phyloP scores from a whole-genome alignment of 2,329 filamentous ascomycete genomes.

The Nemania sp. region DNA sequence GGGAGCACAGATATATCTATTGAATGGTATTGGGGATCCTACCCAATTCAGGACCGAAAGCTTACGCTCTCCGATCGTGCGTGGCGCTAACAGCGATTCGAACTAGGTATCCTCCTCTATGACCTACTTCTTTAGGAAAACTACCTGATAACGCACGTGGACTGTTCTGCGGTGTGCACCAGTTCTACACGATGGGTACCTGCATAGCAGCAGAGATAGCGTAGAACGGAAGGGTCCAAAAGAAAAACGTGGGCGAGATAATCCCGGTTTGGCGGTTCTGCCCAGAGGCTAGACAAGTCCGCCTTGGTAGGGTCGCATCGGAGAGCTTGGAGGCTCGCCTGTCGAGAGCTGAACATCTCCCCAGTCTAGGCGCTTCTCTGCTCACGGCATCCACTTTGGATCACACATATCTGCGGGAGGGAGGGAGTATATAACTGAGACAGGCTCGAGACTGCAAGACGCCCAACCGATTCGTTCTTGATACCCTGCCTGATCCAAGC shows the following conservation, averaged over 20 bases:
- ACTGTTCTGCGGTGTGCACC: background rate
- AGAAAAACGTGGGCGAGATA: background rate
- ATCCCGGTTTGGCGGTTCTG: background rate
- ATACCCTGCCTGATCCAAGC: too few species aligned
- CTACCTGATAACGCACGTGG: slow-evolving; percentile 10
- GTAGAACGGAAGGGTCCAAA: background rate
- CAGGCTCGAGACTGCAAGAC: too few species aligned
- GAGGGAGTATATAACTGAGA: too few species aligned
- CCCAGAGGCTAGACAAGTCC: background rate
- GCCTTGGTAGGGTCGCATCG: background rate
- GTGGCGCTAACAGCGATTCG: slow-evolving; percentile 5
- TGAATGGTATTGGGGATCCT: too few species aligned
- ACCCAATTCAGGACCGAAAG: too few species aligned
- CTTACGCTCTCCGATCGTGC: background rate
- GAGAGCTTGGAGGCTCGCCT: background rate
- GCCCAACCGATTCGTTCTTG: too few species aligned
- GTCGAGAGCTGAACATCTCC: background rate
- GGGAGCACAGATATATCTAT: too few species aligned
- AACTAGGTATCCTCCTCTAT: background rate
- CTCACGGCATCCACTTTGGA: too few species aligned
- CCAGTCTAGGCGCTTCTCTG: too few species aligned
- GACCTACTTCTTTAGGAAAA: slow-evolving; percentile 21
- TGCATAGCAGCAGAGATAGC: background rate
- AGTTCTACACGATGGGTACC: background rate
- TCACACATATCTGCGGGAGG: too few species aligned